Conservation (phyloP, 768 basidiomycete genomes). For the Mycena metata region DNA sequence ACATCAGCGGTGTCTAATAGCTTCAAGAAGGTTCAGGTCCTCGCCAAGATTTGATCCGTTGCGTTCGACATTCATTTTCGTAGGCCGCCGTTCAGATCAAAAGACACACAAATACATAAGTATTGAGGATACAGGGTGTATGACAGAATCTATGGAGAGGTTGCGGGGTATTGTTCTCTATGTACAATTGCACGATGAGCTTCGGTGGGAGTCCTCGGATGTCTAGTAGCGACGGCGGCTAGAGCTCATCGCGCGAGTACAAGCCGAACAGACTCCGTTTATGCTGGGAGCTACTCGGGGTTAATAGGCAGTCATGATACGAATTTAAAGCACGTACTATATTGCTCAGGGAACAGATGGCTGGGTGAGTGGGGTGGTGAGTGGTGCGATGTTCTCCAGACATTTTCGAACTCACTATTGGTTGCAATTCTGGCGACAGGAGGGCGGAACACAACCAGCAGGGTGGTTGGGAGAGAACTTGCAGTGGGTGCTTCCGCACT, state of each 20-base stretch:
- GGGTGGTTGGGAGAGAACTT: slow-evolving; percentile 70
- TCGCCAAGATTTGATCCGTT: slow-evolving; percentile 14
- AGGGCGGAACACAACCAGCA: slow-evolving; percentile 53
- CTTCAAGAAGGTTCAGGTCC: background rate
- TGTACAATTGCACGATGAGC: slow-evolving; percentile 18
- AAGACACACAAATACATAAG: slow-evolving; percentile 10
- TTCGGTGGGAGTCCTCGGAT: slow-evolving; percentile 10
- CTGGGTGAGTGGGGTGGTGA: slow-evolving; percentile 42
- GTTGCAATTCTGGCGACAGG: slow-evolving; percentile 60
- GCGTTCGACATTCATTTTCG: background rate
- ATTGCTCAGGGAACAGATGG: slow-evolving; percentile 61
- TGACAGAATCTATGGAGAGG: slow-evolving; percentile 7
- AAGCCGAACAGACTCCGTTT: slow-evolving; percentile 57
- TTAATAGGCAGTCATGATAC: slow-evolving; percentile 8
- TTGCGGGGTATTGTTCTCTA: slow-evolving; percentile 18
- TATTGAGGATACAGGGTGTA: slow-evolving; percentile 10
- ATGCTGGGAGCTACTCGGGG: slow-evolving; percentile 57
- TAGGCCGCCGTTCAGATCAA: background rate
- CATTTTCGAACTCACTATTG: slow-evolving; percentile 58
- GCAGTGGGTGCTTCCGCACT: slow-evolving; percentile 61
- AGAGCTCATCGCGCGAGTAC: slow-evolving; percentile 45
- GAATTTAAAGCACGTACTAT: slow-evolving; percentile 49
- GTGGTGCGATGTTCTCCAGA: slow-evolving; percentile 9
- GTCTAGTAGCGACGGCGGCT: slow-evolving; percentile 28
- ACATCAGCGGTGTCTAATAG: background rate